Evolutionary conservation across 2,329 filamentous ascomycete species (phyloP).

Genomic region (Paecilomyces fulvus): DNA sequence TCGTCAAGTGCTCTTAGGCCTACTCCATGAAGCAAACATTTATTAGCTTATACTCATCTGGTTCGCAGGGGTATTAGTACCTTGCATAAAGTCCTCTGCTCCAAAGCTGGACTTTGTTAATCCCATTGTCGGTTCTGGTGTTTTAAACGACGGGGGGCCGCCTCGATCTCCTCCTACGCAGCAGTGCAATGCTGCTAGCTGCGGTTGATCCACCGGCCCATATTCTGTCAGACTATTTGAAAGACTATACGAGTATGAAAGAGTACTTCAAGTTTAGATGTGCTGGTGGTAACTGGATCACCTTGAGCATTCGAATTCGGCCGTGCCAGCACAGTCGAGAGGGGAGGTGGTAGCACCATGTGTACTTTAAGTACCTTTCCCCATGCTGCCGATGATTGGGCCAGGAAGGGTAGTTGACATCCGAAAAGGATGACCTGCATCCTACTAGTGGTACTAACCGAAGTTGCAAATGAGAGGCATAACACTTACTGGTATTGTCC

Average conservation of each 20-base stretch:
- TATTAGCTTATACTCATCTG: neutral
- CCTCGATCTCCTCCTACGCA: neutral
- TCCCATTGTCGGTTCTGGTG: neutral
- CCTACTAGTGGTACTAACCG: neutral
- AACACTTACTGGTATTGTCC: neutral
- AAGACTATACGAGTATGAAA: neutral
- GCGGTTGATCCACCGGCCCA: neutral
- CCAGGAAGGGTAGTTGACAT: neutral
- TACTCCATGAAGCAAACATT: slow-evolving; percentile 3
- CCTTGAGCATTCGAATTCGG: neutral
- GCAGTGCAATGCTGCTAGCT: neutral
- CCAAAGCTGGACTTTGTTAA: neutral
- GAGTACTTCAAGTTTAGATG: neutral
- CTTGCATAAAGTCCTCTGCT: neutral
- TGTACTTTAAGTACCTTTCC: neutral
- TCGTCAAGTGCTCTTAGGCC: slow-evolving; percentile 22
- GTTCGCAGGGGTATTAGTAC: neutral
- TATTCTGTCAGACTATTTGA: neutral
- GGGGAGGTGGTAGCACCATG: neutral
- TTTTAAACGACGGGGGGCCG: neutral
- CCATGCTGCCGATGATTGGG: neutral
- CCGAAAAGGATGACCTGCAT: neutral
- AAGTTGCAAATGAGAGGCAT: neutral
- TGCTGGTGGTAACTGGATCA: neutral
- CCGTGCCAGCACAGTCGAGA: neutral